A percentile compares a stretch with the other conserved stretches of the same genome.
phyloP scores from a whole-genome alignment of 441 rosid species.

The Populus tomentosa region DNA sequence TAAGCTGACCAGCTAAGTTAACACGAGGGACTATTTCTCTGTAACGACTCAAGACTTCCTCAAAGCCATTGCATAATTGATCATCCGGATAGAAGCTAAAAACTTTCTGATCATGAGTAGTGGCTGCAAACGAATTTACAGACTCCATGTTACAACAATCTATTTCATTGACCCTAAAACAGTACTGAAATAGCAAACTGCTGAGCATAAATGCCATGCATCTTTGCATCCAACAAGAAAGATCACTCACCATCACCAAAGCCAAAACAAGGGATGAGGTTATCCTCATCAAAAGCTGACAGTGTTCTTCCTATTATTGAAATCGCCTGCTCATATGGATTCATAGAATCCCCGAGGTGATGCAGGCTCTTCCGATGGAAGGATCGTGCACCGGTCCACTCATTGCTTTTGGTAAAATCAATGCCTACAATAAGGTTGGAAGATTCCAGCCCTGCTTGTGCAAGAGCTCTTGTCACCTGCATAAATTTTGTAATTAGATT shows the following conservation, averaged over 20 bases:
- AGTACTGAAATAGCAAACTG: background rate
- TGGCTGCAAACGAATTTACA: conserved; percentile 32
- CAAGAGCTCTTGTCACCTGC: conserved; percentile 68
- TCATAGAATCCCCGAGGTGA: conserved; percentile 40
- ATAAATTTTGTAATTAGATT: background rate
- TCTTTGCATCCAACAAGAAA: background rate
- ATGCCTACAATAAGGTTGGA: conserved; percentile 85
- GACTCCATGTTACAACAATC: background rate
- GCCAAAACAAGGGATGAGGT: conserved; percentile 72
- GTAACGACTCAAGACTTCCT: conserved; percentile 58
- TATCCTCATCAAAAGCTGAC: conserved; percentile 66
- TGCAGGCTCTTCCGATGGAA: conserved; percentile 56
- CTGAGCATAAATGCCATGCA: background rate
- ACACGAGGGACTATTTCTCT: conserved; percentile 63
- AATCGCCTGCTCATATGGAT: conserved; percentile 76
- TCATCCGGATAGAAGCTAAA: conserved; percentile 64
- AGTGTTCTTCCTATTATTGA: conserved; percentile 63
- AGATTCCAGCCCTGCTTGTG: conserved; percentile 77
- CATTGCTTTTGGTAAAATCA: conserved; percentile 91
- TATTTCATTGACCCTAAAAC: background rate
- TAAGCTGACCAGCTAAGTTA: conserved; percentile 56
- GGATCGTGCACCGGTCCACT: conserved; percentile 75
- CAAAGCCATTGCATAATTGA: conserved; percentile 61
- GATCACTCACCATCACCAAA: conserved; percentile 63
- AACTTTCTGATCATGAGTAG: conserved; percentile 78